A percentile compares a stretch with the other conserved stretches of the same genome.
These are phyloP conservation scores for Arctostaphylos glauca DNA, from an alignment of 148 eudicot genomes.

Conservation along the genomic window DNA sequence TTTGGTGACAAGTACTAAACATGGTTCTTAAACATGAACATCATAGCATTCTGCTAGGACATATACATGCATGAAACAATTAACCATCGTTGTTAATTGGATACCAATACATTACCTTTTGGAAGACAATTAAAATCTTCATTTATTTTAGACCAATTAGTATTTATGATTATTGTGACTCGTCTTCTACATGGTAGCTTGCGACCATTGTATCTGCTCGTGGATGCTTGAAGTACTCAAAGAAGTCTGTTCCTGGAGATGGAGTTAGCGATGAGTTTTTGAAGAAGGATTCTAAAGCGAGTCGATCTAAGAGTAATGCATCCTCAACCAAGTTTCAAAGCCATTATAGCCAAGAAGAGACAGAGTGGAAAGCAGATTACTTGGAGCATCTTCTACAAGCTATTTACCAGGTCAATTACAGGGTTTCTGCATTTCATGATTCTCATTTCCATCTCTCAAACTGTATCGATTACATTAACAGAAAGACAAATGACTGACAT, in stretches of 20 bases:
- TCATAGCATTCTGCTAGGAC: too few species aligned
- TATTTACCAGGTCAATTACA: conserved; percentile 60
- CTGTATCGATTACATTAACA: not conserved
- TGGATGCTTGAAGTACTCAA: conserved; percentile 54
- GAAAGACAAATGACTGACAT: not conserved
- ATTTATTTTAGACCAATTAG: not conserved
- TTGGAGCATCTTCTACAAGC: conserved; percentile 49
- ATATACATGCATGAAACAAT: too few species aligned
- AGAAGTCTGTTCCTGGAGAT: conserved; percentile 21
- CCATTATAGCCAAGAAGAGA: not conserved
- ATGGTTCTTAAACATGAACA: too few species aligned
- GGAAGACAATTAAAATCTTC: not conserved
- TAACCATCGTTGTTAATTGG: too few species aligned
- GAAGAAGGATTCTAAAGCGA: conserved; percentile 25
- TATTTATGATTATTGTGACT: not conserved
- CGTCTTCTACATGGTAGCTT: conserved; percentile 34
- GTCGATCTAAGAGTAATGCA: conserved; percentile 1
- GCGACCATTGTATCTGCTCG: conserved; percentile 61
- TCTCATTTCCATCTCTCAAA: not conserved
- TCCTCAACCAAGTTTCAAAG: conserved; percentile 17
- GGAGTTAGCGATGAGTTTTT: conserved; percentile 38
- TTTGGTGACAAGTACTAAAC: too few species aligned
- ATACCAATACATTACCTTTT: not conserved
- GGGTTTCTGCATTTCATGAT: not conserved
- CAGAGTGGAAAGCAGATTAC: conserved; percentile 34